These are phyloP conservation scores for Powellomyces hirtus DNA, from an alignment of 192 early-diverging fungal genomes.

Conservation along the genomic window DNA sequence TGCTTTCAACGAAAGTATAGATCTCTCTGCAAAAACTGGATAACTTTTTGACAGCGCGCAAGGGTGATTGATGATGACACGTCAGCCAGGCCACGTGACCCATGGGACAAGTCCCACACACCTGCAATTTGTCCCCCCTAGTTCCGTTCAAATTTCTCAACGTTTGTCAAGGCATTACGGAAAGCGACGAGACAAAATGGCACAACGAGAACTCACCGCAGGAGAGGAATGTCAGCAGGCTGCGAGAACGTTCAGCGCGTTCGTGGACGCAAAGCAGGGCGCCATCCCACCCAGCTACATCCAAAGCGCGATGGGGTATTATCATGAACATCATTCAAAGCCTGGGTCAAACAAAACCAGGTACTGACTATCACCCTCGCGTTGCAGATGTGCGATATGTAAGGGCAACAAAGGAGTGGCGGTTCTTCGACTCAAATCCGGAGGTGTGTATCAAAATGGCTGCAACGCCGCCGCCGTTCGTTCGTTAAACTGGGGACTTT, in stretches of 20 bases:
- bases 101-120: too few species aligned
- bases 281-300: slow-evolving; percentile 39
- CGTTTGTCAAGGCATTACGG: too few species aligned
- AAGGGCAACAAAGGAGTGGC: slow-evolving; percentile 47
- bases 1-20: too few species aligned
- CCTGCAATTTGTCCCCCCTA: too few species aligned
- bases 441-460: slow-evolving; percentile 34
- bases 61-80: too few species aligned
- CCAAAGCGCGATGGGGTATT: slow-evolving; percentile 32
- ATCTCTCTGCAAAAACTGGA: too few species aligned
- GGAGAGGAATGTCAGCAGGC: slow-evolving; percentile 52
- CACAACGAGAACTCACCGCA: slow-evolving; percentile 30
- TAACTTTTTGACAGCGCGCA: too few species aligned
- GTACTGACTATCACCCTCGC: not conserved
- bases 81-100: too few species aligned
- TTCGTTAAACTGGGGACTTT: not conserved
- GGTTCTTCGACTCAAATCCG: slow-evolving; percentile 46
- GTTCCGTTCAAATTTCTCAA: too few species aligned
- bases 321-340: not conserved
- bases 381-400: slow-evolving; percentile 31
- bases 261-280: slow-evolving; percentile 34
- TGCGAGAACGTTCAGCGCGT: slow-evolving; percentile 45
- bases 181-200: too few species aligned
- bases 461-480: not conserved
- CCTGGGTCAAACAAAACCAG: not conserved